These are phyloP conservation scores for Schizochytrium sp. DNA, from an alignment of 108 stramenopile genomes.

Conservation along the genomic window DNA sequence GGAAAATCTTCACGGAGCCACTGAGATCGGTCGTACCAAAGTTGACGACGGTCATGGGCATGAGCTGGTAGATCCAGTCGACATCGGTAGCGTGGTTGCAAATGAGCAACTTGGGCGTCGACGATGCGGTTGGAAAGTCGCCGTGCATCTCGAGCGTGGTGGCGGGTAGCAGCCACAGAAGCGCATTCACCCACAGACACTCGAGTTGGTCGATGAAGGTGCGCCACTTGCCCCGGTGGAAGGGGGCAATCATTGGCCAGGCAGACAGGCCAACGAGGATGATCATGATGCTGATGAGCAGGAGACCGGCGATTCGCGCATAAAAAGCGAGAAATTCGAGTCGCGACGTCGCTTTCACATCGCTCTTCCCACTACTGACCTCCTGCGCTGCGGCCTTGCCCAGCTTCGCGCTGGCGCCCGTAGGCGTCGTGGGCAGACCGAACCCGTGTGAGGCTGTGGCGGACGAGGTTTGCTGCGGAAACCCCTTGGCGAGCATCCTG, in stretches of 20 bases:
- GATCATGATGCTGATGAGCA: not conserved
- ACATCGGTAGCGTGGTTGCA: not conserved
- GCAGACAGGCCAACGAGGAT: not conserved
- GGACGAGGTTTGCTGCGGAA: not conserved
- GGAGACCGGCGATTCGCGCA: not conserved
- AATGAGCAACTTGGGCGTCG: not conserved
- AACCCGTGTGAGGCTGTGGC: not conserved
- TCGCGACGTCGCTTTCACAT: not conserved
- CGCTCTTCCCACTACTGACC: not conserved
- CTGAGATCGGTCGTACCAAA: not conserved
- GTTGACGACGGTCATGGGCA: not conserved
- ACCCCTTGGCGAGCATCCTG: not conserved
- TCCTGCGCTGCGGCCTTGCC: not conserved
- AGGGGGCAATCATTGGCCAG: not conserved
- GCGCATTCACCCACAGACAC: slow-evolving; percentile 1
- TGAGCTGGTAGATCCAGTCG: not conserved
- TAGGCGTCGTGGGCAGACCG: not conserved
- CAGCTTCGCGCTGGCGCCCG: not conserved
- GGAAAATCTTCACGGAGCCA: not conserved
- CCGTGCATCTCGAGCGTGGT: not conserved
- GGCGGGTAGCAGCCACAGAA: not conserved
- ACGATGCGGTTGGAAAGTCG: not conserved
- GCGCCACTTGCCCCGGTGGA: slow-evolving; percentile 5
- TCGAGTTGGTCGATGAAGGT: not conserved
- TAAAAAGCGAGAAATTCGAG: not conserved